Evolutionary conservation across 352 stramenopile genomes (phyloP).

Genomic region (Globisporangium nunn): DNA sequence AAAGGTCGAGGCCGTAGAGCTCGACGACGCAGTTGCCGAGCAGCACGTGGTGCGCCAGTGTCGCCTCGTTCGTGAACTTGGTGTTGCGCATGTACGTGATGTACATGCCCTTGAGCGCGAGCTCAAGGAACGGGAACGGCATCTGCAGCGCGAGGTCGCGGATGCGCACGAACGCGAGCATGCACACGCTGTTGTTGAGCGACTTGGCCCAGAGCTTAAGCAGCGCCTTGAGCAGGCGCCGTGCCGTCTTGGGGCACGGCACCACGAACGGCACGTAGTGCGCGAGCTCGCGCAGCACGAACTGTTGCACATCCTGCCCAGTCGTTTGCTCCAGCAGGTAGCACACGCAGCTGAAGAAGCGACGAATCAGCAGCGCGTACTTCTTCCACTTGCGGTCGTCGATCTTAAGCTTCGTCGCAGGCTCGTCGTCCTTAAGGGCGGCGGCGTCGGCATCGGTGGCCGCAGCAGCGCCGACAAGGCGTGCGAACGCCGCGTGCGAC

Average conservation of each 20-base stretch:
- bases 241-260: conserved; percentile 57
- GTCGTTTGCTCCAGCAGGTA: conserved; percentile 90
- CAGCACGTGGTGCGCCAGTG: conserved; percentile 78
- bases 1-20: conserved; percentile 94
- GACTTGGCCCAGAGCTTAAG: conserved; percentile 84
- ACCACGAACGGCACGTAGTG: conserved; percentile 72
- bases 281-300: conserved; percentile 74
- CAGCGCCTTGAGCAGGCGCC: conserved; percentile 74
- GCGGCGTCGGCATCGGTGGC: conserved; percentile 10
- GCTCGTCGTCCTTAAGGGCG: conserved; percentile 15
- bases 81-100: conserved; percentile 94
- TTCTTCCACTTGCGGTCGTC: conserved; percentile 81
- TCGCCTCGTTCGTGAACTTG: conserved; percentile 91
- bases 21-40: conserved; percentile 98
- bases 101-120: conserved; percentile 94
- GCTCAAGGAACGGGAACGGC: conserved; percentile 95
- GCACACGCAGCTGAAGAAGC: conserved; percentile 89
- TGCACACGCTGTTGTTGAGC: conserved; percentile 70
- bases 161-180: conserved; percentile 95
- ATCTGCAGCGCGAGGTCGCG: conserved; percentile 92
- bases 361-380: conserved; percentile 75
- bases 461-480: conserved; percentile 42
- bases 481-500: conserved; percentile 82
- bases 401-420: conserved; percentile 28
- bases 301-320: conserved; percentile 68